These are phyloP conservation scores for barrel medic (Medicago truncatula) DNA, from an alignment of 306 rosid species.

Conservation along the genomic window MtrunA17r5.0-ANR NC_053046.1:14662001-14662500, in stretches of 20 bases:
- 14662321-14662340: conserved; percentile 14
- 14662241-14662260: not conserved
- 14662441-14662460: conserved; percentile 1
- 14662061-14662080: not conserved
- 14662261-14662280: not conserved
- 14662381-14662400: conserved; percentile 3
- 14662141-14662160: not conserved
- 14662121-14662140: conserved; percentile 11
- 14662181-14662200: not conserved
- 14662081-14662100: not conserved
- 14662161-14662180: conserved; percentile 10
- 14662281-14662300: not conserved
- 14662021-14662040: conserved; percentile 4
- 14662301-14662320: conserved; percentile 6
- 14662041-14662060: not conserved
- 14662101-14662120: conserved; percentile 10
- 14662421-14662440: not conserved
- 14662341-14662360: conserved; percentile 21
- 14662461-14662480: conserved; percentile 21
- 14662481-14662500: too few relatives aligned
- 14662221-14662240: conserved; percentile 8
- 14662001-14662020: not conserved
- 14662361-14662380: conserved; percentile 11
- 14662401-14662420: conserved; percentile 18
- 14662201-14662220: conserved; percentile 23